Evolutionary conservation across 2,329 filamentous ascomycete species (phyloP).

Genomic region (Helotiales sp.): DNA sequence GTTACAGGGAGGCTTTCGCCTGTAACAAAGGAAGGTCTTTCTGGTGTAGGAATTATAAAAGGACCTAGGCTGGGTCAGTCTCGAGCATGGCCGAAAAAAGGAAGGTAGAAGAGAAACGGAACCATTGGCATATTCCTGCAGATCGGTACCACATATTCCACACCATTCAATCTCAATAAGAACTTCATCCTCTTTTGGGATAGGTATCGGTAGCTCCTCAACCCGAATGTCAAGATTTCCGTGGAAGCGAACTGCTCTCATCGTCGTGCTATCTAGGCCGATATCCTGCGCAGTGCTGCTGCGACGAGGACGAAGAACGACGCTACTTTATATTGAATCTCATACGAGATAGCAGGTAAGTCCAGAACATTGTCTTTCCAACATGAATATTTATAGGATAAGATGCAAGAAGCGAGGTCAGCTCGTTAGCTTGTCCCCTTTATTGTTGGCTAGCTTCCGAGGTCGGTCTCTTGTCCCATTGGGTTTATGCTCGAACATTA

Average conservation of each 20-base stretch:
- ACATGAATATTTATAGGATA: no score
- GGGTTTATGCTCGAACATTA: no score
- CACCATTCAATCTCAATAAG: not conserved
- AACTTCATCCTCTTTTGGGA: not conserved
- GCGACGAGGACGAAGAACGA: no score
- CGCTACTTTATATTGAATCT: no score
- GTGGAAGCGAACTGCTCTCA: not conserved
- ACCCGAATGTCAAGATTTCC: not conserved
- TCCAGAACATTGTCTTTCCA: no score
- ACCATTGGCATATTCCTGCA: not conserved
- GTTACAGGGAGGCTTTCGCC: not conserved
- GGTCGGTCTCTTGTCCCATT: no score
- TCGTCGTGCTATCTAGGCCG: not conserved
- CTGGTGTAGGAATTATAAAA: not conserved
- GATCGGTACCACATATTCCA: not conserved
- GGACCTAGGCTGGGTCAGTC: not conserved
- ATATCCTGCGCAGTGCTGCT: no score
- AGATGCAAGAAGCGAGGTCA: no score
- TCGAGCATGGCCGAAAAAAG: not conserved
- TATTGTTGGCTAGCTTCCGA: no score
- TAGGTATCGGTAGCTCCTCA: not conserved
- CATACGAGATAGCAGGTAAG: no score
- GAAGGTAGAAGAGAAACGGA: not conserved
- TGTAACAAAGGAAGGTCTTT: not conserved
- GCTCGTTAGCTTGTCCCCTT: no score